Percentiles rank a stretch among this genome's conserved stretches.
Evolutionary conservation across 306 rosid genomes (phyloP).

Genomic region (Vigna reflexopilosa): DNA sequence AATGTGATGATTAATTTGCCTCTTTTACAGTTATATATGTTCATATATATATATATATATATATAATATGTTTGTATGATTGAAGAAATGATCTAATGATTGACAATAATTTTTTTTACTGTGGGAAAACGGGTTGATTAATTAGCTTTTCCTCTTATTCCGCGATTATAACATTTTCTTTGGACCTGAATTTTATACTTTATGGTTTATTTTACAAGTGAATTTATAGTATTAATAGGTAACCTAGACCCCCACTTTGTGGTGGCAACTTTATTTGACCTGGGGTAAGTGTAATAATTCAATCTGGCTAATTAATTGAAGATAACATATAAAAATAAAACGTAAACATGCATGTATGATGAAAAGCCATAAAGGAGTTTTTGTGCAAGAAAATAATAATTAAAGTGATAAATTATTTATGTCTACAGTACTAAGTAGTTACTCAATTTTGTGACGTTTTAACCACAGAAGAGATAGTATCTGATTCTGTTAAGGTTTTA

Average conservation of each 20-base stretch:
- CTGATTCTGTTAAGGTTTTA: background rate
- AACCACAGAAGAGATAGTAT: background rate
- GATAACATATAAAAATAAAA: background rate
- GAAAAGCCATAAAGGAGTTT: background rate
- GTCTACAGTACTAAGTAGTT: background rate
- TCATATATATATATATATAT: too few species aligned
- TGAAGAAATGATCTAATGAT: conserved; percentile 22
- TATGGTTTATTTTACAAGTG: background rate
- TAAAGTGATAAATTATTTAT: background rate
- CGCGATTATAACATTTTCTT: too few species aligned
- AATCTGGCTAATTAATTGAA: conserved; percentile 13
- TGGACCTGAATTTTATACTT: background rate
- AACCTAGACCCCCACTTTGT: conserved; percentile 4
- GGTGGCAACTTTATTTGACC: conserved; percentile 30
- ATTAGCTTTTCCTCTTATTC: conserved; percentile 22
- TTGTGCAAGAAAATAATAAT: background rate
- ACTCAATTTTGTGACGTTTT: background rate
- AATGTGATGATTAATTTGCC: conserved; percentile 31
- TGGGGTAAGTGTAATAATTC: conserved; percentile 29
- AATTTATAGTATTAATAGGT: conserved; percentile 10
- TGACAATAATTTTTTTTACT: conserved; percentile 19
- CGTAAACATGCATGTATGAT: conserved; percentile 3
- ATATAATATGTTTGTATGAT: background rate
- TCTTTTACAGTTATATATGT: conserved; percentile 16
- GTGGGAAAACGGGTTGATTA: conserved; percentile 10